Conservation (phyloP, 2,329 filamentous ascomycete genomes). For the Colletotrichum theobromicola region DNA sequence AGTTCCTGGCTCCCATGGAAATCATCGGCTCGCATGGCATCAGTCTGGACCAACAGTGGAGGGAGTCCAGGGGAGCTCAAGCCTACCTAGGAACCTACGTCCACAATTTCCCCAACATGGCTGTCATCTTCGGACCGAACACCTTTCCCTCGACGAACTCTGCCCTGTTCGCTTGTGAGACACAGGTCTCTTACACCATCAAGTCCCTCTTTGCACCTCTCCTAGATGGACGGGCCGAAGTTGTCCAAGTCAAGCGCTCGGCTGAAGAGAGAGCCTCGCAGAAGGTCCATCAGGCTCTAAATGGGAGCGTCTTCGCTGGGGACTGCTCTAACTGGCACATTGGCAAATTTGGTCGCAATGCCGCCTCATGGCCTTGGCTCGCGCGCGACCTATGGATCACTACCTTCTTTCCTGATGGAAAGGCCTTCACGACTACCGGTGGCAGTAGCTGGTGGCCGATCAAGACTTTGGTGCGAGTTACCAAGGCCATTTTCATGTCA, state of each 20-base stretch:
- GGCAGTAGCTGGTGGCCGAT: not conserved
- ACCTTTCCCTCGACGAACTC: conserved; percentile 31
- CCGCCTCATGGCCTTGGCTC: conserved; percentile 38
- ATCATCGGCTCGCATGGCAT: conserved; percentile 27
- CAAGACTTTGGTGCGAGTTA: too few species aligned
- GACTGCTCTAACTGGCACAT: conserved; percentile 49
- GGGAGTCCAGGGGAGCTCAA: conserved; percentile 24
- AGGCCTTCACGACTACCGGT: not conserved
- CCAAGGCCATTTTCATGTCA: too few species aligned
- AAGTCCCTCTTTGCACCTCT: conserved; percentile 31
- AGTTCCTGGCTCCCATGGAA: conserved; percentile 31
- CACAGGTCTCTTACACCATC: conserved; percentile 27
- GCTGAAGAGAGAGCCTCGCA: conserved; percentile 35
- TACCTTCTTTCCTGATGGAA: not conserved
- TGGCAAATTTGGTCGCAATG: conserved; percentile 37
- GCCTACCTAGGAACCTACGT: conserved; percentile 35
- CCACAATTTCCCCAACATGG: conserved; percentile 34
- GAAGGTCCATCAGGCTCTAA: conserved; percentile 32
- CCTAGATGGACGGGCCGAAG: conserved; percentile 32
- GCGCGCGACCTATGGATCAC: conserved; percentile 33
- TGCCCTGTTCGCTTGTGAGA: conserved; percentile 28
- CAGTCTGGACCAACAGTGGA: conserved; percentile 31
- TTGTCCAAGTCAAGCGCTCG: conserved; percentile 38
- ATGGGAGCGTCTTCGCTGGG: conserved; percentile 37
- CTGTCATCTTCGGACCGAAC: conserved; percentile 33